Evolutionary conservation across 768 basidiomycete species (phyloP), one percentile per base, ranked within the genome.

Genomic region (Pluteus cervinus): DNA sequence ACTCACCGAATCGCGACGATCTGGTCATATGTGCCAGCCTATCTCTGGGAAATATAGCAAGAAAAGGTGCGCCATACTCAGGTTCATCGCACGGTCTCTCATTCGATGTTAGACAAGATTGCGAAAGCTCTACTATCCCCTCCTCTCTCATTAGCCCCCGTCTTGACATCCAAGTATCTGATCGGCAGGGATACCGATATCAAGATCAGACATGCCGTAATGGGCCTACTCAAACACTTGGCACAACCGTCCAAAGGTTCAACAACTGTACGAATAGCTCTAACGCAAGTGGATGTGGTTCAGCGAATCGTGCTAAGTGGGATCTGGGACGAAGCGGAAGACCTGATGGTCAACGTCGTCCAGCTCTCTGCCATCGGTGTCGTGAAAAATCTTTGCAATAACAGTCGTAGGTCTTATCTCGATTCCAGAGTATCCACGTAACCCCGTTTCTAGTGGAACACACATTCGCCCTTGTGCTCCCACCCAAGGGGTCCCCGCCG

Each of bases 361-460:
- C 94, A 98, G 57, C 68, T 91, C 5, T 80, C 80, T 33, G 88
- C 87, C 0, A 85, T 97, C 35, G 90, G 90, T 1, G 73, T 90
- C 6, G 75, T 83, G 12, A 99, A 97, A 58, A 88, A 94, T 54
- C 69, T 98, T 38, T 91, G 86, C 53, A 79, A 74, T 46, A 74
- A 73, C 24, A 81, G 76, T 52, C 66, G 89, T 93, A 54, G 50
- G 78, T 49, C 25, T 25, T 29, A 29, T 20, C 22, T 33, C 29
- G 29, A 10, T 28, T 40, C 14, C 17, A 25, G 26, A 29, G 14
- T 36, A 9, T 7, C 20, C 22, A 16, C 14, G 36, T 28, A 41
- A 23, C 32, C 24, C 9, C n/a, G 42, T 21, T 36, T 39, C 5
- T 43, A 69, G 65, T 71, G 24, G 63, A 69, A 39, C 67, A 71